Percentiles rank a stretch among this genome's conserved stretches.
Conservation (phyloP, 495 filamentous ascomycete genomes). For the Daldinia loculata region DNA sequence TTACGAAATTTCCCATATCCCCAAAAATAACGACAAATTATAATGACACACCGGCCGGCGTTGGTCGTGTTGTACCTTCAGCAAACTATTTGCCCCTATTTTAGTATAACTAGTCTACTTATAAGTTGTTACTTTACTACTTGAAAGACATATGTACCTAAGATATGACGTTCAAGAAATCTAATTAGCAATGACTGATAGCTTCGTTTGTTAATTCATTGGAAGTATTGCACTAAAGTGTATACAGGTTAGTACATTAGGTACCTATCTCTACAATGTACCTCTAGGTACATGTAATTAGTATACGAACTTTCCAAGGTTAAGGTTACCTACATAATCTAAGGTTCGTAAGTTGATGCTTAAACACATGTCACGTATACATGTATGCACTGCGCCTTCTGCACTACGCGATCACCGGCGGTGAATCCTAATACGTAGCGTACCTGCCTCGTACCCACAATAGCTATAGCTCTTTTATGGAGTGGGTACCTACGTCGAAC, state of each 20-base stretch:
- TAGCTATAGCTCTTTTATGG: slow-evolving; percentile 7
- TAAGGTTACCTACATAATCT: too few relatives aligned
- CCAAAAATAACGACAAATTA: slow-evolving; percentile 11
- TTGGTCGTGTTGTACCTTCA: not conserved
- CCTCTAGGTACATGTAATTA: too few relatives aligned
- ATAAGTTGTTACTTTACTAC: not conserved
- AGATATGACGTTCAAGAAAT: too few relatives aligned
- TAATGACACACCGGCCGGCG: not conserved
- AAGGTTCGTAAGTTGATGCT: not conserved
- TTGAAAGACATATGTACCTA: not conserved
- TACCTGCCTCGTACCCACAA: slow-evolving; percentile 5
- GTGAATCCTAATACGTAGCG: not conserved
- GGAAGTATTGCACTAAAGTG: too few relatives aligned
- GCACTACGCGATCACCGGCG: not conserved
- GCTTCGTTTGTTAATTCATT: too few relatives aligned
- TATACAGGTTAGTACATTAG: too few relatives aligned
- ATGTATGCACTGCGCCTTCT: not conserved
- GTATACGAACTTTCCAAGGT: too few relatives aligned
- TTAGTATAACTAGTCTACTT: not conserved
- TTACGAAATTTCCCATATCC: slow-evolving; percentile 16
- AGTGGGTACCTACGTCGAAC: not conserved
- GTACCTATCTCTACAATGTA: too few relatives aligned
- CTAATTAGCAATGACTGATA: too few relatives aligned
- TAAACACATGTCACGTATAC: not conserved
- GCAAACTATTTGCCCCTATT: not conserved